Conservation (phyloP, 1,284 basidiomycete species). For the Ceratobasidium sp. region DNA sequence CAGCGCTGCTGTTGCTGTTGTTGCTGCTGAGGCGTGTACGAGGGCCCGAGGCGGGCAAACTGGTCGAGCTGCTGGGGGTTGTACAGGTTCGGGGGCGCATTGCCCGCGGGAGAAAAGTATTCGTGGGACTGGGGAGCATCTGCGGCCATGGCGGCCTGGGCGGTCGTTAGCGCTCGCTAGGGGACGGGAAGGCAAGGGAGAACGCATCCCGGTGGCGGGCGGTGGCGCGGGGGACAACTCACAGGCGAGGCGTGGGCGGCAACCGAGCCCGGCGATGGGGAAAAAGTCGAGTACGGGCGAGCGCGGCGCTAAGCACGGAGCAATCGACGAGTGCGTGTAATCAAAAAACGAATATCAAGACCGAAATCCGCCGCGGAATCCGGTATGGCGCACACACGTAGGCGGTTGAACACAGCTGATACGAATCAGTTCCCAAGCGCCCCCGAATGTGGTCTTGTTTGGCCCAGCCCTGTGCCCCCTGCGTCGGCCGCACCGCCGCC, state of each 20-base stretch:
- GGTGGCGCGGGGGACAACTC: slow-evolving; percentile 25
- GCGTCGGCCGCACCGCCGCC: not conserved
- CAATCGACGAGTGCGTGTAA: slow-evolving; percentile 1
- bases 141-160: slow-evolving; percentile 22
- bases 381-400: slow-evolving; percentile 7
- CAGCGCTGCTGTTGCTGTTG: slow-evolving; percentile 50
- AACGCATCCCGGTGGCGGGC: not conserved
- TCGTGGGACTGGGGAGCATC: slow-evolving; percentile 25
- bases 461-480: not conserved
- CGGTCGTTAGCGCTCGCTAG: not conserved
- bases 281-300: not conserved
- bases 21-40: slow-evolving; percentile 49
- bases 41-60: slow-evolving; percentile 43
- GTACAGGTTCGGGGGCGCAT: too few relatives aligned
- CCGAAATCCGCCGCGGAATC: slow-evolving; percentile 23
- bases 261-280: not conserved
- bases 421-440: not conserved
- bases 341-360: slow-evolving; percentile 21
- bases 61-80: slow-evolving; percentile 31
- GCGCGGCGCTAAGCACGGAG: not conserved
- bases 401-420: slow-evolving; percentile 15
- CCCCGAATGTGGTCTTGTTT: not conserved
- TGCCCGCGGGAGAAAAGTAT: slow-evolving; percentile 19
- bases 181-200: not conserved
- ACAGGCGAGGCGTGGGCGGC: slow-evolving; percentile 12